Evolutionary conservation across 2,329 filamentous ascomycete genomes (phyloP), one percentile per base, ranked within the genome.

Genomic region (Epicoccum sorghinum): DNA sequence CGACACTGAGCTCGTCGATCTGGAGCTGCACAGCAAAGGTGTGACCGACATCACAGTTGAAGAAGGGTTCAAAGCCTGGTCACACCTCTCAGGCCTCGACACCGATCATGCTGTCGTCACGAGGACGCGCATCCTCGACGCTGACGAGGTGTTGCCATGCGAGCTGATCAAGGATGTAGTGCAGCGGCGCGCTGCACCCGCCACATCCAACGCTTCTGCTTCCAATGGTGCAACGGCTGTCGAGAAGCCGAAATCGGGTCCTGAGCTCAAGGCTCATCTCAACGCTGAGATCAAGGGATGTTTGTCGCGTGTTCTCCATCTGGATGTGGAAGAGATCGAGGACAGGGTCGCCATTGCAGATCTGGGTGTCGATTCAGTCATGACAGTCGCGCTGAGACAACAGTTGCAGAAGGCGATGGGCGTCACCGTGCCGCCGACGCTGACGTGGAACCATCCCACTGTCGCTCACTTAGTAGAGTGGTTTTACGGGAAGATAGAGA

Each of bases 31-130:
- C 14, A 68, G 60, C 49, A 77, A 75, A 55, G 78, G 78, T 4
- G 76, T 81, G 44, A 78, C 76, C 1, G 74, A 75, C 41, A 70
- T 81, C 40, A 75, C 69, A 0, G 56, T 62, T 8, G 69, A 77
- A 1, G 78, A 80, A 47, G 78, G 66, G 0, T 79, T 80, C 61
- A 65, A 62, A 3, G 78, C 78, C 4, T 80, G 78, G 77, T 61
- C 72, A 29, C 64, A 78, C 49, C 36, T 78, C 4, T 61, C 59
- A 10, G 64, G 65, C 10, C 71, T 71, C 49, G 66, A 78, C 39
- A 65, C 73, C 4, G 72, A 73, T n/a, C 73, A 77, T 30, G 76
- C 62, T 2, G 75, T 78, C 3, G 73, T 80, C 0, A 59, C 74
- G 12, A 70, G 75, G 7, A 65, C 61, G 1, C 64, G 59, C 0